Evolutionary conservation across 73 alveolate genomes (phyloP).

Genomic region (Tetrahymena malaccensis): DNA sequence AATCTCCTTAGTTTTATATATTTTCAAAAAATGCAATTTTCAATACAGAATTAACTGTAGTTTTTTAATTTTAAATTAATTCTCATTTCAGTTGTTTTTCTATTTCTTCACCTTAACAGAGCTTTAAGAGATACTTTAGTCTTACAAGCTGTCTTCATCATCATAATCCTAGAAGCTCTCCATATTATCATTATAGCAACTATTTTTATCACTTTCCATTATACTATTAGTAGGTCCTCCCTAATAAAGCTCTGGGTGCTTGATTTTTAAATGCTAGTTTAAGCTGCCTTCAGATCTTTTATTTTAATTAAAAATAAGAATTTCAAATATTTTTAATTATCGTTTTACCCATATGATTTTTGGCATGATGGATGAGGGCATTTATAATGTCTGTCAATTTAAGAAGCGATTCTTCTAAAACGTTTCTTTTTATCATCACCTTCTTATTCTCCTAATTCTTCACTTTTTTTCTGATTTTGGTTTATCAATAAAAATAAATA

Average conservation of each 20-base stretch:
- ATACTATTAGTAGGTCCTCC: neutral
- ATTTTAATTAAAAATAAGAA: neutral
- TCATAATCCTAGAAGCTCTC: neutral
- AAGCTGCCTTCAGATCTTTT: neutral
- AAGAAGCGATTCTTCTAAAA: conserved; percentile 46
- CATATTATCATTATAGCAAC: neutral
- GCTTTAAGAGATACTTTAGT: neutral
- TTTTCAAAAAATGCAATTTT: neutral
- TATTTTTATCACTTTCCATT: neutral
- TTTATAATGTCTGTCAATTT: conserved; percentile 49
- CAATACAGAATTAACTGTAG: neutral
- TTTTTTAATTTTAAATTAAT: too few species aligned
- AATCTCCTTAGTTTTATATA: neutral
- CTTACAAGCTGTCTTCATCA: neutral
- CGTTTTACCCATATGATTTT: conserved; percentile 40
- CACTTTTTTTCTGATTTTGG: conserved; percentile 35
- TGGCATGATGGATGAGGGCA: conserved; percentile 49
- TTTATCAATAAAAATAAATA: neutral
- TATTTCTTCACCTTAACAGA: neutral
- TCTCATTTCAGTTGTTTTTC: neutral
- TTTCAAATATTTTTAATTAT: too few species aligned
- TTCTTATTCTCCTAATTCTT: conserved; percentile 30
- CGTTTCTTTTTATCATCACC: conserved; percentile 45
- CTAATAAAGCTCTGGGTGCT: neutral
- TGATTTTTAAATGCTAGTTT: neutral